Evolutionary conservation across 1,139 yeast species (phyloP).

Genomic region (Casaregolazyma lundiana): DNA sequence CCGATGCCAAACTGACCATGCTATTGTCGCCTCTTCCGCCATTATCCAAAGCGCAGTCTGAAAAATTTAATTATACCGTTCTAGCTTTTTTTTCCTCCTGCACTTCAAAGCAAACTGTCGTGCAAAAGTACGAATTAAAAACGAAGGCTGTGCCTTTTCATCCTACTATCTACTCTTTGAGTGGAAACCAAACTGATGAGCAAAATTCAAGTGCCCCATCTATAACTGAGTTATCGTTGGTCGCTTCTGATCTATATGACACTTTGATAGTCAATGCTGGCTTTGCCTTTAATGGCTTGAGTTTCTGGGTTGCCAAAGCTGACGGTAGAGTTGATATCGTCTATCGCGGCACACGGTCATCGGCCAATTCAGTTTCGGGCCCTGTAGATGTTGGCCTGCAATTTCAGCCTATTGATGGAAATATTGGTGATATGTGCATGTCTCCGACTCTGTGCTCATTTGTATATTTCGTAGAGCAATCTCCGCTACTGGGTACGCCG

Average conservation of each 20-base stretch:
- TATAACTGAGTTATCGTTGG: conserved; percentile 14
- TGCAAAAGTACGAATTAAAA: conserved; percentile 25
- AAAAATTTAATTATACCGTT: conserved; percentile 38
- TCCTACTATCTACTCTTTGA: conserved; percentile 26
- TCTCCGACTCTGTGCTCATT: conserved; percentile 46
- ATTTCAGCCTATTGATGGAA: conserved; percentile 36
- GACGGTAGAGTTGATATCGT: conserved; percentile 24
- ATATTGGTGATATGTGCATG: conserved; percentile 41
- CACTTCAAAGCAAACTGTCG: conserved; percentile 16
- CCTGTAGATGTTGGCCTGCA: conserved; percentile 57
- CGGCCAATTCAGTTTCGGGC: conserved; percentile 34
- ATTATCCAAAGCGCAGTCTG: conserved; percentile 21
- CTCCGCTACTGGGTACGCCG: too few species aligned
- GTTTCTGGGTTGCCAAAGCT: conserved; percentile 19
- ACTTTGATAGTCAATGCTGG: conserved; percentile 19
- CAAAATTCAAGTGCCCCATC: neutral
- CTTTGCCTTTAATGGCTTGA: conserved; percentile 23
- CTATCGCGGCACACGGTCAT: conserved; percentile 17
- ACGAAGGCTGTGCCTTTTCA: conserved; percentile 32
- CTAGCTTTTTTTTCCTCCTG: conserved; percentile 31
- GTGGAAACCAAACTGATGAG: conserved; percentile 16
- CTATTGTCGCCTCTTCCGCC: conserved; percentile 26
- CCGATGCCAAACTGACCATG: conserved; percentile 23
- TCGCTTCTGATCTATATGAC: conserved; percentile 10
- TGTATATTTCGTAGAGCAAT: conserved; percentile 42